phyloP scores from a whole-genome alignment of 805 yeast genomes.

The Starmerella stellata region DNA sequence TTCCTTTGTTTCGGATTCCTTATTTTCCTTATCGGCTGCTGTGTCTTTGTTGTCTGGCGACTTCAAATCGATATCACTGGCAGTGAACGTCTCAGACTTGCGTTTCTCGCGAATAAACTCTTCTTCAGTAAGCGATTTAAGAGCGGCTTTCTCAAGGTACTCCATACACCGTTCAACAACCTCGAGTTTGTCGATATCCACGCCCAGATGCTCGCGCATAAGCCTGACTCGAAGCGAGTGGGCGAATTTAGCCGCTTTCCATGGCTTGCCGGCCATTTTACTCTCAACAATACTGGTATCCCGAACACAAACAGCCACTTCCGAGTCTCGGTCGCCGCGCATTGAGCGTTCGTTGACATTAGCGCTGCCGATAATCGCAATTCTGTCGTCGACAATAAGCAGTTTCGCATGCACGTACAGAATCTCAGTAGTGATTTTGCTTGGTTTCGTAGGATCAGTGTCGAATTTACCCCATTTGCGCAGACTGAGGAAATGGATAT shows the following conservation, averaged over 20 bases:
- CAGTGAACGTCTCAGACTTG: not conserved
- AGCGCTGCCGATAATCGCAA: constrained; percentile 92
- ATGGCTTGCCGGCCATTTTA: constrained; percentile 66
- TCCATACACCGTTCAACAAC: constrained; percentile 16
- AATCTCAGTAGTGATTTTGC: constrained; percentile 65
- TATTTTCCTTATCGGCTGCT: not conserved
- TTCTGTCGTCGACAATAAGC: constrained; percentile 80
- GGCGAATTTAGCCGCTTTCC: constrained; percentile 69
- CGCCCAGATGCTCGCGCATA: constrained; percentile 94
- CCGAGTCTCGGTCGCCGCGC: constrained; percentile 88
- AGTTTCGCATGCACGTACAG: constrained; percentile 85
- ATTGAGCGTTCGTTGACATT: constrained; percentile 92
- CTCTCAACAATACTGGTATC: constrained; percentile 41
- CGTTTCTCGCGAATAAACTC: not conserved
- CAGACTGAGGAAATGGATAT: constrained; percentile 77
- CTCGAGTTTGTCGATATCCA: constrained; percentile 31
- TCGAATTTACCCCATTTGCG: constrained; percentile 86
- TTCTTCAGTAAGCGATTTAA: not conserved
- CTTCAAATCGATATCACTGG: too few species aligned
- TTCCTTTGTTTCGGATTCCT: not conserved
- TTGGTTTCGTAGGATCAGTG: constrained; percentile 8
- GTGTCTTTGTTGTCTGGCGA: not conserved
- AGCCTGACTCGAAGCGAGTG: constrained; percentile 74
- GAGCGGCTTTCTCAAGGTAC: constrained; percentile 6
- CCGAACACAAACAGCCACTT: constrained; percentile 73